Evolutionary conservation across 1,284 basidiomycete species (phyloP), one percentile per base, ranked within the genome.

Genomic region (Puccinia coronata): DNA sequence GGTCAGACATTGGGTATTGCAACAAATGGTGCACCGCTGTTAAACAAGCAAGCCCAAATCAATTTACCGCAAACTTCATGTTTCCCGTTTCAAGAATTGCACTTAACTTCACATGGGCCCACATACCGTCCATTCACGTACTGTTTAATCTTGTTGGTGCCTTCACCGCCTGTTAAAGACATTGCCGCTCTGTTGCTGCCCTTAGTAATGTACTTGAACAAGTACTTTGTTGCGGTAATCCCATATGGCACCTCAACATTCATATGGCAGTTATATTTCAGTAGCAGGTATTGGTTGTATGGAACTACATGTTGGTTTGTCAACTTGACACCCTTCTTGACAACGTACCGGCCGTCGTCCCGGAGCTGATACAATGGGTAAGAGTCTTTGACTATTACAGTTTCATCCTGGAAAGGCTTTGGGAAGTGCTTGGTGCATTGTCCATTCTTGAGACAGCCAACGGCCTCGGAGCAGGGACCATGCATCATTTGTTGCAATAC

Each of bases 171-270:
- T 20, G 36, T n/a, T n/a, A n/a, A 53, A 59, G 57, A 36, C 1
- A 71, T 43, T 41, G n/a, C n/a, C 5, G 88, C 49, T 0, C 85
- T 83, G 83, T 89, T 88, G 31, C 83, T 76, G 0, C 89, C 89
- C 82, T 90, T 90, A 81, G 88, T 86, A 53, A 89, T 85, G 82
- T 89, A 89, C 82, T 89, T 89, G 84, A 87, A 86, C 6, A 87
- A 80, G 82, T 89, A 89, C 82, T 89, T 88, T 82, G 88, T 76
- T 0, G 87, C 84, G 0, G 77, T 81, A 25, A 88, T 81, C 0
- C 84, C 85, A 4, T 84, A 82, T 0, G 84, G 85, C 69, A 87
- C 86, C 77, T 89, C 87, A 0, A 88, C 83, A 82, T 90, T 90
- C 82, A 90, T 88, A 82, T 90, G 89, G 80, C 89, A 89, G 1